Evolutionary conservation across 2,329 filamentous ascomycete genomes (phyloP), one percentile per base, ranked within the genome.

Genomic region (Xylaria polymorpha): DNA sequence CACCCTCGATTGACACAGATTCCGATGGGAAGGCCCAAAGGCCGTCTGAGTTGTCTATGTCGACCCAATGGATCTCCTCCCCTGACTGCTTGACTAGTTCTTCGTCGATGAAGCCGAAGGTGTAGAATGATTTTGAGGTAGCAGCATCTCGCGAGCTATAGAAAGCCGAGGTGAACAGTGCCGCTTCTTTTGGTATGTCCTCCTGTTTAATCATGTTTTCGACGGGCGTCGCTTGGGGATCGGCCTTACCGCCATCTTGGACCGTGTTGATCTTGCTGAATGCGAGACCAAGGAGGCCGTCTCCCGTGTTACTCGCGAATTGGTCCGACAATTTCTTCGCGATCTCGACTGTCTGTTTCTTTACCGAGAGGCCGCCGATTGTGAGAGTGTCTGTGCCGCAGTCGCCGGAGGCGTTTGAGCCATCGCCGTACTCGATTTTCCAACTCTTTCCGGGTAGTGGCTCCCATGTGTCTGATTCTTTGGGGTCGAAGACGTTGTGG

Each of bases 61-160:
- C 82, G 0, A 87, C 85, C 80, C 90, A 93, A 72, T 83, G 79
- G 46, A 91, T 86, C 1, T 87, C 83, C 69, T 85, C 77, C 37
- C 84, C 85, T 1, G 85, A 85, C 3, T 83, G 81, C 64, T 81
- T 83, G 57, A 92, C 83, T 0, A 87, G 84, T n/a, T 86, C 84
- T 71, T 90, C 76, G 74, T 93, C 91, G 75, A 93, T 90, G 78
- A 84, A 91, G 22, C 91, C 91, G 72, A 93, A 93, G 1, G 91
- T 93, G 81, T 91, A 93, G 81, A 92, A 93, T 0, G 85, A 87
- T 58, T 83, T 61, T 48, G 84, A 83, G 51, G 77, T 72, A 41
- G 81, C 76, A 63, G 84, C 79, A 74, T 90, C 87, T 55, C 85
- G 81, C 79, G 84, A 82, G 73, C 85, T 84, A 71, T 88, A 88